Percentiles rank a stretch among this genome's conserved stretches.
Evolutionary conservation across 768 basidiomycete species (phyloP).

Genomic region (Boletus fagicola): DNA sequence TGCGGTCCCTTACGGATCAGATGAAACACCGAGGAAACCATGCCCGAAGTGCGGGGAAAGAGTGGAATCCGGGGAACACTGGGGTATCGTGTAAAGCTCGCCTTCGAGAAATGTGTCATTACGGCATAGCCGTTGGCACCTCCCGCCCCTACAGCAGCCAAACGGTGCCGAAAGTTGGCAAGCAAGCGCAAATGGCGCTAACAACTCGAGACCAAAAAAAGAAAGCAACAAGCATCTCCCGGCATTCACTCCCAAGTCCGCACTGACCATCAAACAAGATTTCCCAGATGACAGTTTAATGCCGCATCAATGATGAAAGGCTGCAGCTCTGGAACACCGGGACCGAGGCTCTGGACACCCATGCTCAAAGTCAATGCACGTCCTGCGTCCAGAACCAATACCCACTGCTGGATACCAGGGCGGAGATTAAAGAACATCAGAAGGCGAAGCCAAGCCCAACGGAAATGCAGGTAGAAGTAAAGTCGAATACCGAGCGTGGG

Average conservation of each 20-base stretch:
- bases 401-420: background rate
- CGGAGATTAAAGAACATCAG: slow-evolving; percentile 14
- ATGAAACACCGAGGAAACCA: background rate
- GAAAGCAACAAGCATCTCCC: background rate
- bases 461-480: slow-evolving; percentile 4
- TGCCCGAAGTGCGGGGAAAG: slow-evolving; percentile 12
- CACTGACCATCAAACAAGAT: background rate
- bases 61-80: background rate
- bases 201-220: background rate
- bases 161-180: background rate
- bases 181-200: background rate
- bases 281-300: background rate
- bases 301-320: background rate
- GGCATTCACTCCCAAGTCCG: background rate
- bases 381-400: background rate
- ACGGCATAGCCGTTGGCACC: slow-evolving; percentile 2
- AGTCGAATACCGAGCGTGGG: background rate
- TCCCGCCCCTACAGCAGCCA: background rate
- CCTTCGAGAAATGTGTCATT: background rate
- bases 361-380: background rate
- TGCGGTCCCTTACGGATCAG: background rate
- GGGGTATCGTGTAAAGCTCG: slow-evolving; percentile 3
- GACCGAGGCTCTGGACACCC: background rate
- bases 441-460: background rate
- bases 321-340: background rate